Conservation (phyloP, 1,284 basidiomycete species). For the Apiotrichum siamense region DNA sequence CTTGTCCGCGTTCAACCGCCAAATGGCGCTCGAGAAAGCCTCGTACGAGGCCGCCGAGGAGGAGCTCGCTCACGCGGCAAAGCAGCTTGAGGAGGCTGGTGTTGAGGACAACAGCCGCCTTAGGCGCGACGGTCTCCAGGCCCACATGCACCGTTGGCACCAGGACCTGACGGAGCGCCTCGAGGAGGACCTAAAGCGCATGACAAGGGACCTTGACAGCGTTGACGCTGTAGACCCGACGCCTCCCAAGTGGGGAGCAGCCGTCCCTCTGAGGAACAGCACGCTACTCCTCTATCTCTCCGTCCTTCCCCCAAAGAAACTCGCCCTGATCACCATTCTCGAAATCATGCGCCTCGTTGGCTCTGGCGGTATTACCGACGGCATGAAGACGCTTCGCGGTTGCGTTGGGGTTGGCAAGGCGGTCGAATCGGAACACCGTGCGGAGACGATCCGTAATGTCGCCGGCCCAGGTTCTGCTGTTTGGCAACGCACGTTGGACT, state of each 20-base stretch:
- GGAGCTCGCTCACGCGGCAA: constrained; percentile 62
- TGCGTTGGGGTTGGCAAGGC: constrained; percentile 76
- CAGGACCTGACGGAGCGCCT: constrained; percentile 57
- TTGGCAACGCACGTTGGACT: constrained; percentile 35
- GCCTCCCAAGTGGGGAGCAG: constrained; percentile 15
- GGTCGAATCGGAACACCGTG: constrained; percentile 82
- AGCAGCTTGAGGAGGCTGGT: constrained; percentile 58
- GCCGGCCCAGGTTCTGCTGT: constrained; percentile 34
- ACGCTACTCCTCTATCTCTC: constrained; percentile 56
- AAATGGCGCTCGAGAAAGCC: constrained; percentile 74
- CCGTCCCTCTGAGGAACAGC: constrained; percentile 23
- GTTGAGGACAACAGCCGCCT: constrained; percentile 43
- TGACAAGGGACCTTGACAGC: constrained; percentile 36
- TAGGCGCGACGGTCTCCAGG: constrained; percentile 57
- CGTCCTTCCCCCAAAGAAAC: constrained; percentile 67
- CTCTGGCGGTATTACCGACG: constrained; percentile 67
- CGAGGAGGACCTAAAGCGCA: constrained; percentile 54
- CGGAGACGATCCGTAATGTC: constrained; percentile 65
- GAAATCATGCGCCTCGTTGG: constrained; percentile 82
- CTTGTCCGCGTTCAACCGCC: constrained; percentile 61
- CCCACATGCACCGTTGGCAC: constrained; percentile 87
- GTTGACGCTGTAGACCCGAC: constrained; percentile 6
- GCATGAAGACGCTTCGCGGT: constrained; percentile 85
- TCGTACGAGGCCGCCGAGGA: constrained; percentile 75
- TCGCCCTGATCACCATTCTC: constrained; percentile 83